Conservation (phyloP, 345 rosid genomes). For the Boechera stricta region DNA sequence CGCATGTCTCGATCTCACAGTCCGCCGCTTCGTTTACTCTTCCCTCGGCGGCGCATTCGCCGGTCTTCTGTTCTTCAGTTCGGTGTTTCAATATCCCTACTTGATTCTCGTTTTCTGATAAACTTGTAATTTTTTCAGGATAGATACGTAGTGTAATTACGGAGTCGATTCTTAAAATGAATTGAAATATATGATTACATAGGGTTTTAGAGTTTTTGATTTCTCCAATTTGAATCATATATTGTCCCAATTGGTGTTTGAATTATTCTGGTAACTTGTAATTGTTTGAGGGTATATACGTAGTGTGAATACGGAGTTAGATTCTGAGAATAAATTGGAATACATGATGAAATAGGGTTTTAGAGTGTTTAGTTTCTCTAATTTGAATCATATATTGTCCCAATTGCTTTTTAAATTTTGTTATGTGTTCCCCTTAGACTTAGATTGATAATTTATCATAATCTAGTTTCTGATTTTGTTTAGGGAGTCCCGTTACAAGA, state of each 20-base stretch:
- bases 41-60: constrained; percentile 80
- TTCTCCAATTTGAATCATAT: neutral
- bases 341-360: no score
- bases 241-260: no score
- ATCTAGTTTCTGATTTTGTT: neutral
- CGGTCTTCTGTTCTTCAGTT: constrained; percentile 91
- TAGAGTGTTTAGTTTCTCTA: no score
- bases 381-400: no score
- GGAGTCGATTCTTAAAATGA: neutral
- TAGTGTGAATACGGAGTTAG: no score
- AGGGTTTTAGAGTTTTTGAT: constrained; percentile 19
- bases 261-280: no score
- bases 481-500: constrained; percentile 45
- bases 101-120: neutral
- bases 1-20: constrained; percentile 82
- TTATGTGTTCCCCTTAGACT: no score
- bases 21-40: constrained; percentile 83
- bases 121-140: neutral
- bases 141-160: constrained; percentile 3
- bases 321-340: no score
- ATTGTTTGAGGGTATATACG: no score
- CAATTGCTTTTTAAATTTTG: no score
- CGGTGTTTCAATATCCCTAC: neutral
- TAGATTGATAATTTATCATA: neutral
- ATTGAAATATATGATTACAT: neutral